Percentiles rank a stretch among this genome's conserved stretches.
phyloP scores from a whole-genome alignment of 2,329 filamentous ascomycete genomes.

The Sporothrix dimorphospora region DNA sequence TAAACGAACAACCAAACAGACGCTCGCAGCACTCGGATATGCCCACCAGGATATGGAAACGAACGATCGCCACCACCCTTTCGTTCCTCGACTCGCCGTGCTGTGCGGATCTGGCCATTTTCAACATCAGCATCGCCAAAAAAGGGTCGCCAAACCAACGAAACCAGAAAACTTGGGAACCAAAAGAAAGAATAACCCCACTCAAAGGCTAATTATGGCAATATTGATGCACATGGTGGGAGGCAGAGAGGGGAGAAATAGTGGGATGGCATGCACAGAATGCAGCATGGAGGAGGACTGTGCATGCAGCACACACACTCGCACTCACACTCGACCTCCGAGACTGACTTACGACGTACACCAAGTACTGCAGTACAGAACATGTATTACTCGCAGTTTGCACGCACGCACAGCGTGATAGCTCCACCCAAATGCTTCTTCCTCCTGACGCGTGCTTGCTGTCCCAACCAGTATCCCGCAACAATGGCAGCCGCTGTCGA shows the following conservation, averaged over 20 bases:
- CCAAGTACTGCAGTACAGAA: not conserved
- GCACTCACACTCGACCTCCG: not conserved
- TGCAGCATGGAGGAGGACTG: not conserved
- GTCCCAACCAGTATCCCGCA: not conserved
- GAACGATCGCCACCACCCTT: conserved; percentile 3
- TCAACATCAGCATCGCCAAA: not conserved
- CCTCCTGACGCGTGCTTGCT: not conserved
- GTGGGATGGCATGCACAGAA: conserved; percentile 14
- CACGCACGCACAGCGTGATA: not conserved
- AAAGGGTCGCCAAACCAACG: not conserved
- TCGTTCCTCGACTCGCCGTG: not conserved
- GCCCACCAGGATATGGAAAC: not conserved
- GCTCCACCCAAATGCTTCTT: conserved; percentile 32
- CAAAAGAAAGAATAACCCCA: not conserved
- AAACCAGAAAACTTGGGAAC: not conserved
- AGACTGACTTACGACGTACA: not conserved
- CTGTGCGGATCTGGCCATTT: conserved; percentile 1
- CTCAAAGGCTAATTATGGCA: conserved; percentile 36
- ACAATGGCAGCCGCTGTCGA: not conserved
- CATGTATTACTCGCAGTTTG: not conserved
- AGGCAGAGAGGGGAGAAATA: not conserved
- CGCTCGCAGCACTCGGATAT: not conserved
- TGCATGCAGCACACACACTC: conserved; percentile 25
- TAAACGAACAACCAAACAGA: conserved; percentile 4
- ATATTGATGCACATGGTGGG: conserved; percentile 29